Evolutionary conservation across 2,329 filamentous ascomycete species (phyloP), one percentile per base, ranked within the genome.

Genomic region (Aureobasidium sp.): DNA sequence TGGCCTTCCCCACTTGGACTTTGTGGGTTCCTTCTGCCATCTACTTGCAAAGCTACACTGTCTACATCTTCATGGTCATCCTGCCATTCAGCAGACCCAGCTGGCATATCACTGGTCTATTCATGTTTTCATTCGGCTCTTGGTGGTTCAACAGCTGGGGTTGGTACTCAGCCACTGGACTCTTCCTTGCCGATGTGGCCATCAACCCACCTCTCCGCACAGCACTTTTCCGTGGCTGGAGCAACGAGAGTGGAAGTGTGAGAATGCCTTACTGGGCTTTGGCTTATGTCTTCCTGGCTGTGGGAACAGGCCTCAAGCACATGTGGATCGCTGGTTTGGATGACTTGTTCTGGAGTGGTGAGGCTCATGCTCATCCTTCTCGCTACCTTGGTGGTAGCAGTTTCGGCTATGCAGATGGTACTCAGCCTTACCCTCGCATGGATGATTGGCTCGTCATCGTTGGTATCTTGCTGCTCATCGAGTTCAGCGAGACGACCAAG

Each of bases 141-240:
- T 80, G 75, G 71, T 79, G 78, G 78, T 75, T 78, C 6, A 75
- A 79, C 65, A 75, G 72, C 10, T 79, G 77, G 75, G 77, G 77
- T 0, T 79, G 76, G 77, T 79, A 76, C 64, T 74, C 75, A 17
- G 71, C 79, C 44, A 74, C 75, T 1, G 76, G 75, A 5, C 70
- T 79, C 0, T 69, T 68, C 7, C 66, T 79, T 29, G 72, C 75
- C 6, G 78, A 79, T 60, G 69, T 73, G 17, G 72, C 76, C 15
- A 68, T 75, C 60, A 76, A 78, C 64, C 77, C 78, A 72, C 68
- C 75, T 50, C 74, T 78, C 58, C 69, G 68, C 9, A 66, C 68
- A 1, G 44, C 66, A 12, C 62, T 55, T 1, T 72, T 69, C 15
- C 67, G 71, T 32, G 65, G 67, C 7, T 55, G 67, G 12, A 47